Percentiles rank a stretch among this genome's conserved stretches.
These are phyloP conservation scores for Xylaria cubensis DNA, from an alignment of 495 filamentous ascomycete species.

Conservation along the genomic window DNA sequence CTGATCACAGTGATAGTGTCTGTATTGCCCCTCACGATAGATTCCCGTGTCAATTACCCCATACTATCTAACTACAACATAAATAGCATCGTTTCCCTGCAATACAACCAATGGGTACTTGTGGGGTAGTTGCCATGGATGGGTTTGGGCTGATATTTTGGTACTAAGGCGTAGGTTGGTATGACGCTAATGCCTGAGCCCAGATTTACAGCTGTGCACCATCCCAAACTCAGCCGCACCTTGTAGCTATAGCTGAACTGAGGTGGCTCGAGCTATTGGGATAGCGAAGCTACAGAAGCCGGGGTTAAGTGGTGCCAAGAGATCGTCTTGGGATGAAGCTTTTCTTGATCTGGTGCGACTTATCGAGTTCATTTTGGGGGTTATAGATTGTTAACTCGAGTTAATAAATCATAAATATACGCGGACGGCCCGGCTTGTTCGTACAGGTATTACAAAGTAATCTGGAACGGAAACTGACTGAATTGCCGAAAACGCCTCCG, in stretches of 20 bases:
- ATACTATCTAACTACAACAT: neutral
- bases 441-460: neutral
- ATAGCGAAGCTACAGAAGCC: neutral
- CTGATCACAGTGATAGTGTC: too few relatives aligned
- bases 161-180: neutral
- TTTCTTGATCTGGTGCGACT: neutral
- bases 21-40: neutral
- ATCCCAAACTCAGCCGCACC: neutral
- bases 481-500: neutral
- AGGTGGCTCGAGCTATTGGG: neutral
- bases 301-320: slow-evolving; percentile 1
- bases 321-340: neutral
- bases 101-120: neutral
- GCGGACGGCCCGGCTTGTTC: neutral
- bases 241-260: neutral
- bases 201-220: neutral
- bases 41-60: too few relatives aligned
- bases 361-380: neutral
- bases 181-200: neutral
- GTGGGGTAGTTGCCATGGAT: neutral
- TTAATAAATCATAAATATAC: neutral
- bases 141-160: neutral
- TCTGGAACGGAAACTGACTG: neutral
- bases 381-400: too few relatives aligned
- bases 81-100: neutral